phyloP scores from a whole-genome alignment of 768 basidiomycete species.

The Kwoniella shandongensis region DNA sequence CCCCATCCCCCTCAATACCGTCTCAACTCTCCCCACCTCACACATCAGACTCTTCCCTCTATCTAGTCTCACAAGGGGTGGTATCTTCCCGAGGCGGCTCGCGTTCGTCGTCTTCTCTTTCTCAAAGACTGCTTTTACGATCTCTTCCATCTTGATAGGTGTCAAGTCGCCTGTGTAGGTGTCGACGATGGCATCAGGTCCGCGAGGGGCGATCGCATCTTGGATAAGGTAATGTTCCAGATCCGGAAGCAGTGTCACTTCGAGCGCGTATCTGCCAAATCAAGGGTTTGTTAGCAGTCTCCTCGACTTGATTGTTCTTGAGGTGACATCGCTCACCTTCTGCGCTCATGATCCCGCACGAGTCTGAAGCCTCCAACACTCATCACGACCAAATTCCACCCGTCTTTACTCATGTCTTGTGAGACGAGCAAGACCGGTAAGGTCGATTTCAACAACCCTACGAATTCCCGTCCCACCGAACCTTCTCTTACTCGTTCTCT shows the following conservation, averaged over 20 bases:
- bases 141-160: not conserved
- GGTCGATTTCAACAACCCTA: constrained; percentile 54
- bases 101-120: not conserved
- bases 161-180: constrained; percentile 10
- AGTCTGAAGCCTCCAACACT: constrained; percentile 29
- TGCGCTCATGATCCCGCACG: constrained; percentile 27
- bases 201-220: constrained; percentile 4
- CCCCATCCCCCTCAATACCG: constrained; percentile 12
- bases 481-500: constrained; percentile 3
- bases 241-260: constrained; percentile 23
- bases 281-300: not conserved
- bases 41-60: constrained; percentile 14
- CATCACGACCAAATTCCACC: constrained; percentile 19
- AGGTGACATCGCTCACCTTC: constrained; percentile 27
- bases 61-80: constrained; percentile 21
- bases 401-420: constrained; percentile 53
- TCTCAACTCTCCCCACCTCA: constrained; percentile 12
- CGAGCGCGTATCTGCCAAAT: constrained; percentile 28
- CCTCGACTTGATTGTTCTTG: no score
- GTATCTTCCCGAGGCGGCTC: constrained; percentile 2
- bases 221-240: constrained; percentile 24
- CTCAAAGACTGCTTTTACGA: not conserved
- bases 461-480: constrained; percentile 29
- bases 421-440: constrained; percentile 74
- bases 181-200: constrained; percentile 8